Percentiles rank a stretch among this genome's conserved stretches.
These are phyloP conservation scores for Pleurotus tuoliensis DNA, from an alignment of 768 basidiomycete species.

Conservation along the genomic window DNA sequence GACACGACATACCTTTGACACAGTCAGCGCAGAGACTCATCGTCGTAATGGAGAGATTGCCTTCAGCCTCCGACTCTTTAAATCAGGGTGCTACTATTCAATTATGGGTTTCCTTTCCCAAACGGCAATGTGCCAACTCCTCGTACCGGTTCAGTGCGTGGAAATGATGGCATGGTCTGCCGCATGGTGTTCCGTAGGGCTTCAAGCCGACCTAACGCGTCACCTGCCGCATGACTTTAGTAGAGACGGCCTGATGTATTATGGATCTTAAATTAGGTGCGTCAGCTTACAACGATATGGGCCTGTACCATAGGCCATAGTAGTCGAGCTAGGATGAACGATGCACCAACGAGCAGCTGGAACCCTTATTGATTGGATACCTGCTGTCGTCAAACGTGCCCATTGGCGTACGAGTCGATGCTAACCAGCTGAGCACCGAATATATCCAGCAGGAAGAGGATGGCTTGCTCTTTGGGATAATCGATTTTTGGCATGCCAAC, in stretches of 20 bases:
- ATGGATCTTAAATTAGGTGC: too few relatives aligned
- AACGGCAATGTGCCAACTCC: neutral
- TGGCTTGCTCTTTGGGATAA: constrained; percentile 51
- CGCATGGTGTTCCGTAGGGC: neutral
- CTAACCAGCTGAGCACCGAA: constrained; percentile 49
- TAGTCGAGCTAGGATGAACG: too few relatives aligned
- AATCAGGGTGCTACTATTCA: neutral
- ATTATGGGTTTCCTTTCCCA: neutral
- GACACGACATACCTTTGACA: neutral
- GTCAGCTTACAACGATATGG: too few relatives aligned
- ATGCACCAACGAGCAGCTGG: too few relatives aligned
- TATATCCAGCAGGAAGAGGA: constrained; percentile 51
- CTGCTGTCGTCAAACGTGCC: too few relatives aligned
- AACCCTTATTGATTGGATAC: too few relatives aligned
- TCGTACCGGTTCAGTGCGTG: neutral
- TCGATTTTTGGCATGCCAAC: constrained; percentile 47
- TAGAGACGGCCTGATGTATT: too few relatives aligned
- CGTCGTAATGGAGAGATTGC: neutral
- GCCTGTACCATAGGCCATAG: too few relatives aligned
- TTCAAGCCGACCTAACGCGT: too few relatives aligned
- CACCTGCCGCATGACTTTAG: too few relatives aligned
- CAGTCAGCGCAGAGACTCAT: neutral
- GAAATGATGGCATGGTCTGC: neutral
- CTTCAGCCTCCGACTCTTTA: neutral
- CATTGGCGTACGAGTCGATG: neutral